Evolutionary conservation across 163 green algal species (phyloP).

Genomic region (Chlamydomonas reinhardtii): DNA sequence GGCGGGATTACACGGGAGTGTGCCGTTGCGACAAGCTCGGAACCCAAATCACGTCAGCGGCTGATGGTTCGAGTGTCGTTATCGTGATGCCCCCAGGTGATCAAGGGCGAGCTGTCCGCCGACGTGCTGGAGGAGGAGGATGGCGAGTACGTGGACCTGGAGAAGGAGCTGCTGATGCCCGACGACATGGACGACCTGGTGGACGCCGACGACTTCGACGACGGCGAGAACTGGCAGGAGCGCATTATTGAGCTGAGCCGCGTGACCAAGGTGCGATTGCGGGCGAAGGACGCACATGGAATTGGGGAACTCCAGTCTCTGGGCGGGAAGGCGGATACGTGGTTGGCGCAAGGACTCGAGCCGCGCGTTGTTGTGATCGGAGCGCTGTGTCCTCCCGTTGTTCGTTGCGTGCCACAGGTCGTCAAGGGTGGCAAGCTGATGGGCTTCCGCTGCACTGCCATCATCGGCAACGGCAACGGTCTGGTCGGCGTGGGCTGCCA

Average conservation of each 20-base stretch:
- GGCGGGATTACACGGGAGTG: too few species aligned
- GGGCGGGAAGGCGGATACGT: too few species aligned
- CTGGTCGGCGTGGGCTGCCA: slow-evolving; percentile 90
- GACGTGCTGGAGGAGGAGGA: slow-evolving; percentile 58
- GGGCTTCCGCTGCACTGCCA: slow-evolving; percentile 87
- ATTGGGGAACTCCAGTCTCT: too few species aligned
- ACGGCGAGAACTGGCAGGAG: slow-evolving; percentile 66
- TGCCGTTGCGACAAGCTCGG: too few species aligned
- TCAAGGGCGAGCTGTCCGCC: slow-evolving; percentile 44
- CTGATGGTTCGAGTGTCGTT: too few species aligned
- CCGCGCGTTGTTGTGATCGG: too few species aligned
- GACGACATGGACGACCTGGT: slow-evolving; percentile 24
- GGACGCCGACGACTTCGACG: slow-evolving; percentile 33
- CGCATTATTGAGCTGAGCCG: slow-evolving; percentile 73
- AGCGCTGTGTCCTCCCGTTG: neutral
- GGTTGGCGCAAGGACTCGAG: too few species aligned
- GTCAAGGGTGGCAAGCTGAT: slow-evolving; percentile 98
- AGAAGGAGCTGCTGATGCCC: slow-evolving; percentile 49
- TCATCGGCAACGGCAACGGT: slow-evolving; percentile 91
- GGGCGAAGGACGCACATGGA: too few species aligned
- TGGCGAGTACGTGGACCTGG: slow-evolving; percentile 50
- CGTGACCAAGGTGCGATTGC: slow-evolving; percentile 65
- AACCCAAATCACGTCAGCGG: too few species aligned
- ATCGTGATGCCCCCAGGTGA: neutral
- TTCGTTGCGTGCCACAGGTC: slow-evolving; percentile 66